Evolutionary conservation across 139 green algal species (phyloP).

Genomic region (Eudorina sp.): DNA sequence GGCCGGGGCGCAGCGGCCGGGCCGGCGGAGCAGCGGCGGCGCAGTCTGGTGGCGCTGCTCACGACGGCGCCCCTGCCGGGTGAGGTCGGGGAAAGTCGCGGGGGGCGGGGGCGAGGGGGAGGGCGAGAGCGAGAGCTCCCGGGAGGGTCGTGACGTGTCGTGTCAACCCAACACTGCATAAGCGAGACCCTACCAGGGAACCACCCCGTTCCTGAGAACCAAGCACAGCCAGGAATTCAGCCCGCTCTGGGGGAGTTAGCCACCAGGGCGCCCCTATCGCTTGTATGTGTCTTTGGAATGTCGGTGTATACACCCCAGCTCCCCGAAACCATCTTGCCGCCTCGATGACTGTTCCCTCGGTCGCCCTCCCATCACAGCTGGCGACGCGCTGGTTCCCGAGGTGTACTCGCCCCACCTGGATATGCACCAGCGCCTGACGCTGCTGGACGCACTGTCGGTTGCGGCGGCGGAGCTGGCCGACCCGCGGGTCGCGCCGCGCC

Average conservation of each 20-base stretch:
- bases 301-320: background rate
- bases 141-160: no score
- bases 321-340: background rate
- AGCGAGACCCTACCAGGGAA: no score
- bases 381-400: slow-evolving; percentile 69
- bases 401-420: slow-evolving; percentile 84
- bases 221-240: no score
- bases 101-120: background rate
- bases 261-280: no score
- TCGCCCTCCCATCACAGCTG: slow-evolving; percentile 29
- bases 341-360: background rate
- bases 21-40: slow-evolving; percentile 28
- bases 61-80: slow-evolving; percentile 54
- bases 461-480: slow-evolving; percentile 69
- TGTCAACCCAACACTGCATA: no score
- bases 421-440: slow-evolving; percentile 68
- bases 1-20: background rate
- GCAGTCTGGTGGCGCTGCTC: slow-evolving; percentile 72
- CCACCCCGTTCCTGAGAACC: no score
- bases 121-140: background rate
- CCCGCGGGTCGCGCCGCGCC: slow-evolving; percentile 34
- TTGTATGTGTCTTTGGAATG: no score
- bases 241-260: no score
- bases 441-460: slow-evolving; percentile 76
- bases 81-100: background rate